Conservation (phyloP, 257 asterid species). For the Nicotiana attenuata region DNA sequence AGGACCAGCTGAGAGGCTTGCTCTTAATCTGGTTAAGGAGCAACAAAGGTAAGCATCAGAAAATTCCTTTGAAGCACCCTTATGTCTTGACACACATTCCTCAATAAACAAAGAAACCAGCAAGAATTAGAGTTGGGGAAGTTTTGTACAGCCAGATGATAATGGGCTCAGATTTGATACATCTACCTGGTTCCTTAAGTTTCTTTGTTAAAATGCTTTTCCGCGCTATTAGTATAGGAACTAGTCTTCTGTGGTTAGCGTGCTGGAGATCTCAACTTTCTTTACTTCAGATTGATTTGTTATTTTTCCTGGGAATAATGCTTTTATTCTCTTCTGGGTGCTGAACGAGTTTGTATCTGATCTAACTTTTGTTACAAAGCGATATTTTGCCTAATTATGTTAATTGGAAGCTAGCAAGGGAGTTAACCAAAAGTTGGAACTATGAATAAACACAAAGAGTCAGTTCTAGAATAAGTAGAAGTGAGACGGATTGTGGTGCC, state of each 20-base stretch:
- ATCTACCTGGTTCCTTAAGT: not conserved
- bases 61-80: not conserved
- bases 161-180: not conserved
- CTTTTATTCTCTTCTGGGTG: not conserved
- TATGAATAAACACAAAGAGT: not conserved
- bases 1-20: slow-evolving; percentile 56
- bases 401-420: not conserved
- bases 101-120: not conserved
- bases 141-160: not conserved
- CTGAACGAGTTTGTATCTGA: not conserved
- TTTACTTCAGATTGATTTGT: not conserved
- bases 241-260: not conserved
- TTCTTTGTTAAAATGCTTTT: not conserved
- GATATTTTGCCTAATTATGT: not conserved
- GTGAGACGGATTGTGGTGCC: not conserved
- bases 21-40: slow-evolving; percentile 69
- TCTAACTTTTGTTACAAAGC: not conserved
- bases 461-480: not conserved
- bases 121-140: not conserved
- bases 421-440: not conserved
- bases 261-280: not conserved
- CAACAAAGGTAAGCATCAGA: slow-evolving; percentile 63
- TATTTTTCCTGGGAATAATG: not conserved
- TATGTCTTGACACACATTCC: not conserved
- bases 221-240: not conserved